Evolutionary conservation across 495 filamentous ascomycete genomes (phyloP), one percentile per base, ranked within the genome.

Genomic region (Hamigera avellanea): DNA sequence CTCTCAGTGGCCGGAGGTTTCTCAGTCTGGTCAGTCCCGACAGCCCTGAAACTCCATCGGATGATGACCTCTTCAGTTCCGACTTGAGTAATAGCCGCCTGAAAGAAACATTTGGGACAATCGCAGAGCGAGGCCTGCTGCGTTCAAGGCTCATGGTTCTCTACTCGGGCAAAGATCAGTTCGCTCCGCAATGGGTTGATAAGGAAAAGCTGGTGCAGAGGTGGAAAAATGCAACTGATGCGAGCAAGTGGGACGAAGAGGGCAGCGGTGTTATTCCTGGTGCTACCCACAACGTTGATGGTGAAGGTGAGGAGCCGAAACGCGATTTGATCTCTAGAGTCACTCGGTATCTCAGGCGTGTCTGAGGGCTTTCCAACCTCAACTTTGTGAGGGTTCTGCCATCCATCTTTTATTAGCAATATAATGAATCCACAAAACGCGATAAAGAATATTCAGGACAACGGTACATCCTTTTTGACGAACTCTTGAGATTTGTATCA

Each of bases 31-130:
- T 67, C 6, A 76, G 69, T 26, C 66, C 68, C 1, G 68, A 69
- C 17, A 64, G 59, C 32, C 57, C 71, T 18, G 48, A 75, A 56
- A 41, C 54, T 19, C 68, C 63, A 4, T 80, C 83, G 9, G 78
- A 80, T 32, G 89, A 98, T 57, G 91, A 96, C 54, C 81, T 82
- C 43, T 98, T 95, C 61, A 84, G 80, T 40, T 81, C 81, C 6
- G 84, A 89, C 53, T 59, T 93, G 31, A 51, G 55, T 0, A 78
- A 83, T 32, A 56, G 72, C 33, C 55, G 67, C 36, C 55, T 87
- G 29, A 35, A 41, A 30, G 46, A 59, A 29, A 83, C 70, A 17
- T 95, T 91, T 70, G 84, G 83, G 1, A 52, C 34, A 36, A 57
- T 82, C 27, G 65, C 66, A 17, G 42, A 67, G 35, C 46, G 64